Conservation (phyloP, 1,284 basidiomycete species). For the Coniophora puteana region DNA sequence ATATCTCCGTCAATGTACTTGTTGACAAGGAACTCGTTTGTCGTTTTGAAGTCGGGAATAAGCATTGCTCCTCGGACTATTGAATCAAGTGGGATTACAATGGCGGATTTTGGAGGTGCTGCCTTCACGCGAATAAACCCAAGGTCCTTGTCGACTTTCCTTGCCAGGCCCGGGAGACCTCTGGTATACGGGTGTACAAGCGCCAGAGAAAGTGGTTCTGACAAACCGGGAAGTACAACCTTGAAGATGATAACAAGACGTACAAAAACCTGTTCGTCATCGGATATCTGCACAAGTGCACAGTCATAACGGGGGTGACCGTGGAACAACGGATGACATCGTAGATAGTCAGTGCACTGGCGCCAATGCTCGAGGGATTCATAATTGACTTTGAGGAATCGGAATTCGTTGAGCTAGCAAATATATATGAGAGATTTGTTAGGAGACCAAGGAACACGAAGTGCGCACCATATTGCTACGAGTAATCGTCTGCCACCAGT, state of each 20-base stretch:
- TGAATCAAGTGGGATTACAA: constrained; percentile 20
- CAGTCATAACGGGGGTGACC: constrained; percentile 17
- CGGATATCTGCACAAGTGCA: constrained; percentile 13
- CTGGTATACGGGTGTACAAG: constrained; percentile 20
- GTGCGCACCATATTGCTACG: constrained; percentile 10
- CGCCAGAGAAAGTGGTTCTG: constrained; percentile 14
- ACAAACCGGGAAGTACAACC: constrained; percentile 3
- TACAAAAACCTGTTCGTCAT: constrained; percentile 11
- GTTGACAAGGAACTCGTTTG: constrained; percentile 19
- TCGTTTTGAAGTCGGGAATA: constrained; percentile 10
- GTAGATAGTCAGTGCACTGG: constrained; percentile 16
- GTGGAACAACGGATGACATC: constrained; percentile 22
- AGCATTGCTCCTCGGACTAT: constrained; percentile 22
- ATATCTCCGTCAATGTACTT: constrained; percentile 25
- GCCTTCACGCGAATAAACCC: constrained; percentile 16
- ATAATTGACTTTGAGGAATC: constrained; percentile 20
- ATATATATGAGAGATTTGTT: background rate
- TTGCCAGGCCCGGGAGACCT: constrained; percentile 1
- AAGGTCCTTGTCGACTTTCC: constrained; percentile 16
- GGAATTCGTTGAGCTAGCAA: constrained; percentile 9
- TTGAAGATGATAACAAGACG: constrained; percentile 17
- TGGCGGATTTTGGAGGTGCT: constrained; percentile 2
- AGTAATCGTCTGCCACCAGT: constrained; percentile 9
- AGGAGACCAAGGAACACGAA: background rate
- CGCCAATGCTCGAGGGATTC: constrained; percentile 23